Conservation (phyloP, 768 basidiomycete species). For the Roridomyces roridus region DNA sequence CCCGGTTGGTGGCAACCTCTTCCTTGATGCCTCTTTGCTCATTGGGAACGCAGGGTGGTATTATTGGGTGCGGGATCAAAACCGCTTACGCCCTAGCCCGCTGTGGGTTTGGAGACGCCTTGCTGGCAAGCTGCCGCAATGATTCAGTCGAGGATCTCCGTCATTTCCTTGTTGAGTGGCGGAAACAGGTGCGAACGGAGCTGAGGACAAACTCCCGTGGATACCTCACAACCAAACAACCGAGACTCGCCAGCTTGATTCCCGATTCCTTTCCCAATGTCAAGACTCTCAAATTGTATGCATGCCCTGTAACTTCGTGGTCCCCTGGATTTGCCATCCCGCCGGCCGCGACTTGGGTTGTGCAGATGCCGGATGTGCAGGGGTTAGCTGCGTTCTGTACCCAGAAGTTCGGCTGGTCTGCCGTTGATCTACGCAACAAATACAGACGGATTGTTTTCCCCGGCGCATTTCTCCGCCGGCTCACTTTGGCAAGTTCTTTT, state of each 20-base stretch:
- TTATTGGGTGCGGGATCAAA: constrained; percentile 52
- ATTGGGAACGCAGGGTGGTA: constrained; percentile 14
- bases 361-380: constrained; percentile 7
- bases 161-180: constrained; percentile 15
- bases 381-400: constrained; percentile 7
- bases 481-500: not conserved
- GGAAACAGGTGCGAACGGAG: constrained; percentile 5
- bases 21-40: not conserved
- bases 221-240: not conserved
- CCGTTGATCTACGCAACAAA: not conserved
- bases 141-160: not conserved
- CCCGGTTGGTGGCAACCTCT: constrained; percentile 20
- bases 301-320: constrained; percentile 14
- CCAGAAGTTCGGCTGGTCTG: constrained; percentile 19
- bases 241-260: not conserved
- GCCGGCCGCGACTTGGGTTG: not conserved
- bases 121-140: constrained; percentile 43
- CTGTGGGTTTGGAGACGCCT: constrained; percentile 61
- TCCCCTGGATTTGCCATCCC: not conserved
- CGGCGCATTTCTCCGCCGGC: not conserved
- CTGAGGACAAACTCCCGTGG: constrained; percentile 19
- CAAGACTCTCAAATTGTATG: constrained; percentile 6
- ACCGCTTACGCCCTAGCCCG: constrained; percentile 65
- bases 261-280: constrained; percentile 12
- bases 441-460: constrained; percentile 4